A percentile compares a stretch with the other conserved stretches of the same genome.
These are phyloP conservation scores for Zygosaccharomyces bailii DNA, from an alignment of 805 yeast genomes.

Conservation along the genomic window DNA sequence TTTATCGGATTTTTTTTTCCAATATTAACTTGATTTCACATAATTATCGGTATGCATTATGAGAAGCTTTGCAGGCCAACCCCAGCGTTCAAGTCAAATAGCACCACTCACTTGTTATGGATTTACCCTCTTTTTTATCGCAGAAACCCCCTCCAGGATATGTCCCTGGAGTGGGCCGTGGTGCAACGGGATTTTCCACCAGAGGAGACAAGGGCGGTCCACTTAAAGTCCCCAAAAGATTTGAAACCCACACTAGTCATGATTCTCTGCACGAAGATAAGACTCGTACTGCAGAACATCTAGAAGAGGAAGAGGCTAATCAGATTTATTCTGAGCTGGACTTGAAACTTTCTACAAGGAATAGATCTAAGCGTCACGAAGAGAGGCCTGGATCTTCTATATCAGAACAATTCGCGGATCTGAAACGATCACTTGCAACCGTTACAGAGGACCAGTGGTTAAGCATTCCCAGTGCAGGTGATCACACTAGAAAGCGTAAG, in stretches of 20 bases:
- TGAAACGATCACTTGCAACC: constrained; percentile 56
- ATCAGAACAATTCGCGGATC: constrained; percentile 59
- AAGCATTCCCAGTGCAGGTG: constrained; percentile 81
- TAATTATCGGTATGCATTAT: neutral
- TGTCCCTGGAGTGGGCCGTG: constrained; percentile 90
- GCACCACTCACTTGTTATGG: constrained; percentile 31
- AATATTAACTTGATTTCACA: neutral
- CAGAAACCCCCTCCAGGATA: constrained; percentile 88
- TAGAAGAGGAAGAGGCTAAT: constrained; percentile 79
- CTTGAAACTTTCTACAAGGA: constrained; percentile 40
- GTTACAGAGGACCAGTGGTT: constrained; percentile 77
- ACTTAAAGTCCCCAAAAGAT: constrained; percentile 27
- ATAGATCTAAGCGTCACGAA: constrained; percentile 23
- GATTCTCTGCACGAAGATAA: constrained; percentile 20
- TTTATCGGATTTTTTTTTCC: too few species aligned
- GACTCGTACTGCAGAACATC: constrained; percentile 26
- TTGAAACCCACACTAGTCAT: constrained; percentile 18
- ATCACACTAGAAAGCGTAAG: constrained; percentile 76
- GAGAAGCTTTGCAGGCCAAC: neutral
- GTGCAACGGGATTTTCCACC: constrained; percentile 91
- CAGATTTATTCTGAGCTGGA: constrained; percentile 66
- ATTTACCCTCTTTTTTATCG: constrained; percentile 63
- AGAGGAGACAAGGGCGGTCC: constrained; percentile 52
- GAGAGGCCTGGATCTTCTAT: constrained; percentile 16
- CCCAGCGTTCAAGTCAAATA: neutral